Percentiles rank a stretch among this genome's conserved stretches.
Conservation (phyloP, 2,329 filamentous ascomycete species). For the Elsinoe australis region DNA sequence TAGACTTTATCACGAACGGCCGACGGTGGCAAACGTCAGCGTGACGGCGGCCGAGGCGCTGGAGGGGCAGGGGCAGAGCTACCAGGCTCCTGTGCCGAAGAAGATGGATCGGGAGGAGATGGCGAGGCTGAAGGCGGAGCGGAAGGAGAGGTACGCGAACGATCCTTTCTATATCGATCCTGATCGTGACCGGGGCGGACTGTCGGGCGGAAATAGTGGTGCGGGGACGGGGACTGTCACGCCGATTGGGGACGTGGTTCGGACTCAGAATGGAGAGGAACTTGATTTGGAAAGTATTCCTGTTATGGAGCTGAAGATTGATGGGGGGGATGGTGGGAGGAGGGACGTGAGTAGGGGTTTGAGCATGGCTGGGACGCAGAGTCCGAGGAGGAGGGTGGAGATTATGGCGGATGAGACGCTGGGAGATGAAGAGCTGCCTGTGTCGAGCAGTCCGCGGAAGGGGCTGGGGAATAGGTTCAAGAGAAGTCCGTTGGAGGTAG, state of each 20-base stretch:
- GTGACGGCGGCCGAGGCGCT: conserved; percentile 32
- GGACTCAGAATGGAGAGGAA: conserved; percentile 61
- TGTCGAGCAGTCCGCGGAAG: conserved; percentile 11
- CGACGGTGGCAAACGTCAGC: conserved; percentile 15
- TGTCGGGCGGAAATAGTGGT: not conserved
- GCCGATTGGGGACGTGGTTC: conserved; percentile 67
- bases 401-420: conserved; percentile 44
- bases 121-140: conserved; percentile 66
- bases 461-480: conserved; percentile 38
- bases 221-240: conserved; percentile 55
- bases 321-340: conserved; percentile 28
- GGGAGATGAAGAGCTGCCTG: conserved; percentile 28
- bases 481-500: conserved; percentile 70
- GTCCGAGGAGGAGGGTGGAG: conserved; percentile 34
- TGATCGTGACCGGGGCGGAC: conserved; percentile 23
- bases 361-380: not conserved
- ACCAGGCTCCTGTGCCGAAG: not conserved
- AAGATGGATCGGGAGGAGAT: conserved; percentile 60
- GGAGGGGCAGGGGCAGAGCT: conserved; percentile 23
- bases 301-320: conserved; percentile 83
- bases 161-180: conserved; percentile 87
- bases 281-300: conserved; percentile 92
- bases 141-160: conserved; percentile 74
- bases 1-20: conserved; percentile 40
- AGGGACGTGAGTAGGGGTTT: conserved; percentile 9